phyloP scores from a whole-genome alignment of 805 yeast genomes.

The Dipodascopsis uninucleata region DNA sequence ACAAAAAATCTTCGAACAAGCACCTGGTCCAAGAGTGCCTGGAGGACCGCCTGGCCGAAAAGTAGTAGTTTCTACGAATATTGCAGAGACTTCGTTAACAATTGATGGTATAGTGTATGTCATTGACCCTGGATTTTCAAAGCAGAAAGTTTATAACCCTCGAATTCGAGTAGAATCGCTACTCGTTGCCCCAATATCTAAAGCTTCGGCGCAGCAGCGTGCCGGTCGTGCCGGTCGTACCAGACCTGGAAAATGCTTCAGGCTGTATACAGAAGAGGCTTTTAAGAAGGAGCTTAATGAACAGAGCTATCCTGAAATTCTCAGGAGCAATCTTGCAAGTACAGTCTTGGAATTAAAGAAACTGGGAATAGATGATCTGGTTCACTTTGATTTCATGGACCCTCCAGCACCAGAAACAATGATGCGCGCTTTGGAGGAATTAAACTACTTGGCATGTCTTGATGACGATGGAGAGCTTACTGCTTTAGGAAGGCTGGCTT shows the following conservation, averaged over 20 bases:
- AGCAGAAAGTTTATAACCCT: conserved; percentile 95
- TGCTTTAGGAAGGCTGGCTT: conserved; percentile 81
- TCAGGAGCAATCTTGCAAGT: conserved; percentile 83
- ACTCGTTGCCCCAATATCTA: conserved; percentile 91
- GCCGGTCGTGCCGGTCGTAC: conserved; percentile 99
- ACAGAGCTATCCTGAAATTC: conserved; percentile 93
- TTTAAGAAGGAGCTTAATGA: conserved; percentile 89
- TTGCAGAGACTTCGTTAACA: conserved; percentile 96
- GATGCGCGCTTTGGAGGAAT: conserved; percentile 98
- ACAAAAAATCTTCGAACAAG: conserved; percentile 87
- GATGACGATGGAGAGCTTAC: conserved; percentile 91
- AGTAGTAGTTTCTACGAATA: conserved; percentile 86
- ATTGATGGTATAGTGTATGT: conserved; percentile 97
- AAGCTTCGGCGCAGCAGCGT: conserved; percentile 96
- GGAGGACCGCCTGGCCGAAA: conserved; percentile 93
- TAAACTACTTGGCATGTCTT: conserved; percentile 83
- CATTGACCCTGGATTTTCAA: conserved; percentile 95
- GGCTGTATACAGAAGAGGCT: conserved; percentile 95
- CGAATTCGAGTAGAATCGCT: conserved; percentile 92
- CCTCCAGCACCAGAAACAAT: conserved; percentile 99
- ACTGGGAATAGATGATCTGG: conserved; percentile 91
- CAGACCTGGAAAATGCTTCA: conserved; percentile 95
- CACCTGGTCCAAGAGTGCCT: conserved; percentile 66
- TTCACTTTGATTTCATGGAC: conserved; percentile 97
- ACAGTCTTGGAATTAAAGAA: conserved; percentile 92